Conservation (phyloP, 1,284 basidiomycete genomes). For the Cryptococcus depauperatus region DNA sequence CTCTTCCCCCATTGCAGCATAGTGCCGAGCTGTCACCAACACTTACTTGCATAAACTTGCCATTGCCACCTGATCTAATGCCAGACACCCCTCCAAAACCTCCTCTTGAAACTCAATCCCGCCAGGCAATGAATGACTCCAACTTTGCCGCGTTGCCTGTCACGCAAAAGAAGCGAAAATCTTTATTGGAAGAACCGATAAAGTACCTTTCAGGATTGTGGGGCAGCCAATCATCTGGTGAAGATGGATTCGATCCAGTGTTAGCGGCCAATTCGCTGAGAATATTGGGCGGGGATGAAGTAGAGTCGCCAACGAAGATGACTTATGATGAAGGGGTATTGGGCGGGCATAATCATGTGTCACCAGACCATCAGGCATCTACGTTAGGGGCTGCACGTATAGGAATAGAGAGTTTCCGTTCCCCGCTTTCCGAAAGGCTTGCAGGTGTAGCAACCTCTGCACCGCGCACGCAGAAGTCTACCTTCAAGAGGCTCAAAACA, state of each 20-base stretch:
- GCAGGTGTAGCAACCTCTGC: conserved; percentile 7
- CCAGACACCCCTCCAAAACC: conserved; percentile 22
- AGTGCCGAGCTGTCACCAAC: conserved; percentile 1
- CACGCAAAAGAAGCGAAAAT: conserved; percentile 7
- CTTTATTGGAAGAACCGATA: conserved; percentile 27
- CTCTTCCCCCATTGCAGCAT: too few relatives aligned
- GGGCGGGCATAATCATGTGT: not conserved
- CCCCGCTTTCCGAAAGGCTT: conserved; percentile 12
- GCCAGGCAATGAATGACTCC: too few relatives aligned
- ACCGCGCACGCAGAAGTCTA: conserved; percentile 1
- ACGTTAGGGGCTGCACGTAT: not conserved
- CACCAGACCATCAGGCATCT: not conserved
- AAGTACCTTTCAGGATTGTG: conserved; percentile 31
- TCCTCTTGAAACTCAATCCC: not conserved
- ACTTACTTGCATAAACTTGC: conserved; percentile 18
- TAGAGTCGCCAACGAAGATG: not conserved
- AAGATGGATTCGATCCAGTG: conserved; percentile 29
- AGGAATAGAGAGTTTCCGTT: conserved; percentile 2
- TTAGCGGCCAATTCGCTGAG: conserved; percentile 20
- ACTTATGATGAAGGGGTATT: not conserved
- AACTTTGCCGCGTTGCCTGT: conserved; percentile 3
- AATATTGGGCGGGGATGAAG: conserved; percentile 8
- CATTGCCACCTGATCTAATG: conserved; percentile 34
- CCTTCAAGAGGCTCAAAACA: conserved; percentile 7
- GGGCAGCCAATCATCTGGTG: conserved; percentile 9